Base-by-base conservation (phyloP, 306 rosid species). In the Abrus precatorius region DNA sequence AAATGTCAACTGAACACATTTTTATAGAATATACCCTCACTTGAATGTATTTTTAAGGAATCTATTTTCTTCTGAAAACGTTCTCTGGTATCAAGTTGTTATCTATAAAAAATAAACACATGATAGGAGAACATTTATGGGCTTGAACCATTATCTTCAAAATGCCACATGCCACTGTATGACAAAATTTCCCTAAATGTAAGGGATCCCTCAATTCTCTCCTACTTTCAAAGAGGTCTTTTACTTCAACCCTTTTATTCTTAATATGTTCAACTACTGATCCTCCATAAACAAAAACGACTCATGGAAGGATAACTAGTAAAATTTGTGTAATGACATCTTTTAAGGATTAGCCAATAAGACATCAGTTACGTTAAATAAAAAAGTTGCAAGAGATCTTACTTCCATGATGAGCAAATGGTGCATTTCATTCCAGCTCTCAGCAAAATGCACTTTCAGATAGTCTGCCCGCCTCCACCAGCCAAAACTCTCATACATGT, bases 391-490 rank as follows among this genome's bases (percentile, higher is more conserved):
- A 32, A 10, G 56, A 76, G 74, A 67, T 72, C 87, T 81, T 86
- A 93, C 99, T 81, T 95, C 99, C 99, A 95, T 95, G 84, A 95
- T 93, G 80, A 95, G 97, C 87, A 95, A 92, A 88, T 95, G 98
- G 82, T 95, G 98, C 99, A 95, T 90, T 89, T 93, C 99, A 87
- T 95, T 93, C 99, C 98, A 93, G 91, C 99, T 95, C 88, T 95
- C 99, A 49, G 98, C 99, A 84, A 95, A 95, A 86, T 95, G 98
- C 74, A 95, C 99, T 90, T 95, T 93, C 86, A 95, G 80, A 87
- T 95, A 95, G 80, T 95, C 99, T 2, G 98, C 94, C 77, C 92
- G 91, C 77, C 98, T 90, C 99, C 98, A 95, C 99, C 99, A 95
- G 76, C 99, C 99, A 80, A 93, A 91, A 79, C 91, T 95, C 87